A percentile compares a stretch with the other conserved stretches of the same genome.
Evolutionary conservation across 2,329 filamentous ascomycete genomes (phyloP).

Genomic region (Ophiocordyceps australis): DNA sequence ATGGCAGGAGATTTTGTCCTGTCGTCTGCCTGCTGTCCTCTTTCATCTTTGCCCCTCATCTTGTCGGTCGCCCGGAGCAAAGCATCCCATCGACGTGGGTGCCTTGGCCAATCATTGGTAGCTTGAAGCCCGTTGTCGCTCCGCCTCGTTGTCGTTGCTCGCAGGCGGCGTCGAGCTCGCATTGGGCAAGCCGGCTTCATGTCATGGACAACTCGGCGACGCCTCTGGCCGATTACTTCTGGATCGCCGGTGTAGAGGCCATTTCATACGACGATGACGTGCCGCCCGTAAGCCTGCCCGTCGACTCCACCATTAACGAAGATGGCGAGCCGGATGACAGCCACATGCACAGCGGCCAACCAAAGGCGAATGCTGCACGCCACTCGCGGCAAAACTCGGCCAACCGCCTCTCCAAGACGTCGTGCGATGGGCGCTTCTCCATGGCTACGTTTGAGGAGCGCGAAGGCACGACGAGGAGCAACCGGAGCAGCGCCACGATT

Average conservation of each 20-base stretch:
- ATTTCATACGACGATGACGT: slow-evolving; percentile 42
- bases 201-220: slow-evolving; percentile 43
- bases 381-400: slow-evolving; percentile 44
- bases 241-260: slow-evolving; percentile 55
- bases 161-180: slow-evolving; percentile 2
- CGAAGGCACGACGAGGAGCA: slow-evolving; percentile 40
- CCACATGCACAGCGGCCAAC: slow-evolving; percentile 11
- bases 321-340: slow-evolving; percentile 37
- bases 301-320: slow-evolving; percentile 43
- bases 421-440: slow-evolving; percentile 30
- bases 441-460: slow-evolving; percentile 37
- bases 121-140: too few relatives aligned
- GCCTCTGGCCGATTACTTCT: slow-evolving; percentile 58
- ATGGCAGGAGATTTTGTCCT: too few relatives aligned
- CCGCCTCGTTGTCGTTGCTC: neutral
- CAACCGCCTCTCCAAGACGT: slow-evolving; percentile 37
- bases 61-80: too few relatives aligned
- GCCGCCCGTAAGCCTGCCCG: slow-evolving; percentile 12
- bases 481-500: slow-evolving; percentile 49
- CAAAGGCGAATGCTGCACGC: slow-evolving; percentile 19
- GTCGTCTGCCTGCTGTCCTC: too few relatives aligned
- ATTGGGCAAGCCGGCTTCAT: slow-evolving; percentile 12
- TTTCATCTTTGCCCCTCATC: too few relatives aligned
- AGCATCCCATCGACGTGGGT: too few relatives aligned
- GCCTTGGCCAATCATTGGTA: too few relatives aligned